These are phyloP conservation scores for Aspergillus cavernicola DNA, from an alignment of 495 filamentous ascomycete species.

Conservation along the genomic window DNA sequence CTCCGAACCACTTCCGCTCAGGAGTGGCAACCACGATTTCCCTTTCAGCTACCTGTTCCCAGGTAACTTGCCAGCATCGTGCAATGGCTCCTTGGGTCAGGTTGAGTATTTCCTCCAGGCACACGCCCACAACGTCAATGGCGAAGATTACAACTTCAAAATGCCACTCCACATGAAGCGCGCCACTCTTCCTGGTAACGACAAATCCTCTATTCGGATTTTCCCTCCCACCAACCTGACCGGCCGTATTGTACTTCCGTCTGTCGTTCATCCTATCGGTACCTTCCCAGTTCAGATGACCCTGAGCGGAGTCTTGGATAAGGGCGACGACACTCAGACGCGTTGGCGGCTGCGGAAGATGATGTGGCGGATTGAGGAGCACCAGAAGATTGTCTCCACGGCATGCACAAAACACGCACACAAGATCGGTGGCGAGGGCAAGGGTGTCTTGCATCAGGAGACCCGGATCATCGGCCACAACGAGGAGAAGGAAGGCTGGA, in stretches of 20 bases:
- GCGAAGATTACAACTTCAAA: conserved; percentile 62
- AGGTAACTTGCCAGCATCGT: conserved; percentile 79
- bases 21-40: conserved; percentile 67
- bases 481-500: conserved; percentile 87
- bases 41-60: conserved; percentile 91
- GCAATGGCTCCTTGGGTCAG: conserved; percentile 64
- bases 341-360: conserved; percentile 89
- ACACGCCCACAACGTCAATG: conserved; percentile 55
- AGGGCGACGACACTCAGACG: conserved; percentile 56
- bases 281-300: conserved; percentile 74
- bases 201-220: conserved; percentile 74
- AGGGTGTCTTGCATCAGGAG: conserved; percentile 76
- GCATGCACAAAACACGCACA: conserved; percentile 75
- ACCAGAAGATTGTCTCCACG: conserved; percentile 70
- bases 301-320: conserved; percentile 72
- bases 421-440: conserved; percentile 66
- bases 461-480: conserved; percentile 68
- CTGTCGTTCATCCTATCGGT: conserved; percentile 83
- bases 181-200: conserved; percentile 70
- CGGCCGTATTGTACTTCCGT: conserved; percentile 71
- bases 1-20: conserved; percentile 59
- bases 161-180: conserved; percentile 69
- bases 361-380: conserved; percentile 91
- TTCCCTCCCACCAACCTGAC: conserved; percentile 95
- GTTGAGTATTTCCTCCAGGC: conserved; percentile 79